phyloP scores from a whole-genome alignment of 306 rosid species.

The Lablab purpureus region DNA sequence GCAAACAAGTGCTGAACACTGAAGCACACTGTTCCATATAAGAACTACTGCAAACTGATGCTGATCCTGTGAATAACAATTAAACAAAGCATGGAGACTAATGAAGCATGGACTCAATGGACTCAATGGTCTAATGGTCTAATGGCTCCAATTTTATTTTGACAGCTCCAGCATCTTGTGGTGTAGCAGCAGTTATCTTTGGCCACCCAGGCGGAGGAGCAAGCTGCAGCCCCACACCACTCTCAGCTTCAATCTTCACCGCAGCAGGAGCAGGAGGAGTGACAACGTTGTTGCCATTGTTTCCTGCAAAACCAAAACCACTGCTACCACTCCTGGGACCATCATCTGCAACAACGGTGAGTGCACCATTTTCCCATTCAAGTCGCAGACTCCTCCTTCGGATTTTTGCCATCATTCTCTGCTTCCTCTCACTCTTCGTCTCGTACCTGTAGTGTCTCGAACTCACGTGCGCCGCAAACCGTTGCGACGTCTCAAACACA shows the following conservation, averaged over 20 bases:
- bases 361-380: not conserved
- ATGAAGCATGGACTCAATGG: not conserved
- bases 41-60: not conserved
- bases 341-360: conserved; percentile 4
- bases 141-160: not conserved
- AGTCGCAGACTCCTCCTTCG: conserved; percentile 16
- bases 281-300: not conserved
- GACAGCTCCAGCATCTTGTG: not conserved
- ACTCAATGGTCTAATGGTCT: too few relatives aligned
- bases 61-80: not conserved
- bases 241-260: not conserved
- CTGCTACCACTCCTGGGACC: not conserved
- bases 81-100: not conserved
- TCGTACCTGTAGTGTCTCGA: conserved; percentile 36
- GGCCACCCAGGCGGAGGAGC: conserved; percentile 17
- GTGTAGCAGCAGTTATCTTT: not conserved
- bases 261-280: not conserved
- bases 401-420: conserved; percentile 31
- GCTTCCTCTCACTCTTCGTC: conserved; percentile 10
- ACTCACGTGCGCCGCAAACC: conserved; percentile 40
- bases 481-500: conserved; percentile 9
- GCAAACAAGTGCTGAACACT: not conserved
- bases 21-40: too few relatives aligned
- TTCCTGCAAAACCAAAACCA: not conserved
- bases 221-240: not conserved